Conservation (phyloP, 202 grass and related monocot species). For the Schoenoplectus triqueter region DNA sequence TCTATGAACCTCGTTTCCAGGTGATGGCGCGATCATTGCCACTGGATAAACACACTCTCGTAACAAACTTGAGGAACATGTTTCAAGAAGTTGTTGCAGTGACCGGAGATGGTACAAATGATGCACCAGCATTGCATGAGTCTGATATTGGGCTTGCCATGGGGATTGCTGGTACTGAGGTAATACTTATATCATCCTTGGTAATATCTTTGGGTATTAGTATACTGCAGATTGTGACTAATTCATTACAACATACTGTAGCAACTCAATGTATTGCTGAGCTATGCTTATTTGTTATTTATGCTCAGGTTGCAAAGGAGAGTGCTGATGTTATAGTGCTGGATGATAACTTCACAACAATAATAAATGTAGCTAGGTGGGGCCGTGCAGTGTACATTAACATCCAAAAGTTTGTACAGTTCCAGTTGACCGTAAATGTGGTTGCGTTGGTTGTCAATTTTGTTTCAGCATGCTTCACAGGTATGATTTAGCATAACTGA, state of each 20-base stretch:
- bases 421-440: constrained; percentile 92
- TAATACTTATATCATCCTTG: constrained; percentile 38
- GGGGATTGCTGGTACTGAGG: constrained; percentile 98
- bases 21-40: constrained; percentile 63
- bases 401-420: constrained; percentile 96
- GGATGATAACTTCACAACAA: constrained; percentile 91
- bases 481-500: constrained; percentile 37
- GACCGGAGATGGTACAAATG: constrained; percentile 95
- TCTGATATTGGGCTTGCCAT: constrained; percentile 98
- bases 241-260: not conserved
- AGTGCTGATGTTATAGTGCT: constrained; percentile 93
- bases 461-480: constrained; percentile 79
- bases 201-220: not conserved
- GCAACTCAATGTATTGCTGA: constrained; percentile 6
- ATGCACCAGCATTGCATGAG: constrained; percentile 96
- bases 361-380: constrained; percentile 89
- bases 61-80: constrained; percentile 70
- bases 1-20: not conserved
- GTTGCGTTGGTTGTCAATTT: constrained; percentile 93
- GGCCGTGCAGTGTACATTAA: constrained; percentile 95
- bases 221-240: not conserved
- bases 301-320: constrained; percentile 85
- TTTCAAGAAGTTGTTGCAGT: constrained; percentile 87
- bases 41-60: constrained; percentile 67
- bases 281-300: constrained; percentile 10